Base-by-base conservation (phyloP, 257 asterid genomes). In the Euphrasia confusa region DNA sequence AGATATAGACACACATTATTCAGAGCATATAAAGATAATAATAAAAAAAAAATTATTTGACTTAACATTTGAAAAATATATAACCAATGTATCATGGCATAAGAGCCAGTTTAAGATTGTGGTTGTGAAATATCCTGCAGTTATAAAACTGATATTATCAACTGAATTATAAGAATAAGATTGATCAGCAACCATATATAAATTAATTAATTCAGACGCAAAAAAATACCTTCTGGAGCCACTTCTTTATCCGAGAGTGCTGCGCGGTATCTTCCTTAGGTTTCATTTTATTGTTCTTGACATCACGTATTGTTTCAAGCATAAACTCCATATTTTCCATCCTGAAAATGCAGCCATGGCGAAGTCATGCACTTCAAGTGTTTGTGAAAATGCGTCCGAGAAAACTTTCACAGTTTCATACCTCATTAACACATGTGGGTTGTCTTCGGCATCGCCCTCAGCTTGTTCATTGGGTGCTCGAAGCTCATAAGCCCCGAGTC, bases 301-400 rank as follows among this genome's bases (percentile, higher is more conserved):
- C 87, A 60, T 93, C 99, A 28, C 83, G 85, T 75, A 93, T 85
- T 18, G 88, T 82, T 68, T 89, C 95, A 67, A 93, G 79, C 97
- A 93, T 89, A 74, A 89, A 89, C 70, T 82, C 94, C 94, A 93
- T 85, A n/a, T n/a, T n/a, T n/a, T n/a, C n/a, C n/a, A n/a, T n/a
- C n/a, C n/a, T n/a, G n/a, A n/a, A n/a, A n/a, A n/a, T n/a, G n/a
- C n/a, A n/a, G n/a, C n/a, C n/a, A n/a, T n/a, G n/a, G n/a, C n/a
- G n/a, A n/a, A n/a, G n/a, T n/a, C n/a, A n/a, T n/a, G n/a, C n/a
- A n/a, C n/a, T n/a, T n/a, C n/a, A n/a, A n/a, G n/a, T n/a, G n/a
- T n/a, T n/a, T n/a, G n/a, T n/a, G n/a, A n/a, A n/a, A n/a, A n/a
- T n/a, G n/a, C n/a, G n/a, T n/a, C n/a, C n/a, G n/a, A n/a, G n/a